phyloP scores from a whole-genome alignment of 2,329 filamentous ascomycete species.

The Trichoderma asperellum region DNA sequence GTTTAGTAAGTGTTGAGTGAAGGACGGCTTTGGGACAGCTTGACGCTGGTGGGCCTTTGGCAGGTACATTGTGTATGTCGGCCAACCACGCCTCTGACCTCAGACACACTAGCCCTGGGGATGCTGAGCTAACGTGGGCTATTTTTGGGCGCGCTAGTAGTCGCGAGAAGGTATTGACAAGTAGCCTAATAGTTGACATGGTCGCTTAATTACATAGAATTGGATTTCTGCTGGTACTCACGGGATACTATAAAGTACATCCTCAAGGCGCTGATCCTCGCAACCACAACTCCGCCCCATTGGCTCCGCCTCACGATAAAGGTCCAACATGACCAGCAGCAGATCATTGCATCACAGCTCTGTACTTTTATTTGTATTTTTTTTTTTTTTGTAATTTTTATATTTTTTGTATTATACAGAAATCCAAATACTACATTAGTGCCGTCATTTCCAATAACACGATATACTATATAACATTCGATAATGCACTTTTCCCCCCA shows the following conservation, averaged over 20 bases:
- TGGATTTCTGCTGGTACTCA: background rate
- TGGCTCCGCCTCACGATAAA: background rate
- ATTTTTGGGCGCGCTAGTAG: background rate
- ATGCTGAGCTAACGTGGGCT: background rate
- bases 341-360: background rate
- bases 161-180: background rate
- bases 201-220: background rate
- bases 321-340: background rate
- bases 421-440: background rate
- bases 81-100: background rate
- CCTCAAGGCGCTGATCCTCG: background rate
- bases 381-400: background rate
- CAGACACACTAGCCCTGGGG: conserved; percentile 5
- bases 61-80: background rate
- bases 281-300: conserved; percentile 1
- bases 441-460: background rate
- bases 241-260: background rate
- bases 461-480: background rate
- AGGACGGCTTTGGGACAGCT: background rate
- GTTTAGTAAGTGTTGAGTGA: background rate
- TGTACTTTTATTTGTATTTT: background rate
- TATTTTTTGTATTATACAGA: background rate
- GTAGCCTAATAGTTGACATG: background rate
- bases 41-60: background rate
- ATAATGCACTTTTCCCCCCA: background rate